Percentiles rank a stretch among this genome's conserved stretches.
Evolutionary conservation across 2,329 filamentous ascomycete genomes (phyloP).

Genomic region (Tolypocladium cylindrosporum): DNA sequence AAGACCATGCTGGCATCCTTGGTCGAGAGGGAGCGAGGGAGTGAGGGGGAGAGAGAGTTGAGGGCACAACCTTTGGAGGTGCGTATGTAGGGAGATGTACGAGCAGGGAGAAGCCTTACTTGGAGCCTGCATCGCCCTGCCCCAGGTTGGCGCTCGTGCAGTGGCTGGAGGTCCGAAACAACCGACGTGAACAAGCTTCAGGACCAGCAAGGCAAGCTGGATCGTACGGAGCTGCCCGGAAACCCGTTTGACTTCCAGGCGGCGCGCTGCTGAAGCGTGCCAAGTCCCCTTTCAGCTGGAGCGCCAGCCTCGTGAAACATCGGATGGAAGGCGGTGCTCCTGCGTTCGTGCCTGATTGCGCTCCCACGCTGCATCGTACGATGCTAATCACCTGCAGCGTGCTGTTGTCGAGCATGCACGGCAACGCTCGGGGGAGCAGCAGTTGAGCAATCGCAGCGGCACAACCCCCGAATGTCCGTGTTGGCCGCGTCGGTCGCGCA

Average conservation of each 20-base stretch:
- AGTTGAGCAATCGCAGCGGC: not conserved
- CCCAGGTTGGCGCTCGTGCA: not conserved
- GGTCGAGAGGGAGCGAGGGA: not conserved
- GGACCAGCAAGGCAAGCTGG: too few relatives aligned
- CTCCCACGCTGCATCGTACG: not conserved
- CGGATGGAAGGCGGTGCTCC: not conserved
- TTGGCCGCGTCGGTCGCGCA: not conserved
- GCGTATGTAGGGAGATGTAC: not conserved
- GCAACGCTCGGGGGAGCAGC: not conserved
- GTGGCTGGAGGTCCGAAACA: too few relatives aligned
- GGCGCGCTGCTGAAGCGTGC: not conserved
- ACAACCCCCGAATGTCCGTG: not conserved
- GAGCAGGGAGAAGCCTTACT: not conserved
- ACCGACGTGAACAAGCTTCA: too few relatives aligned
- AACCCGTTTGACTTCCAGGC: not conserved
- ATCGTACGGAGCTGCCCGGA: too few relatives aligned
- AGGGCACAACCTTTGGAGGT: not conserved
- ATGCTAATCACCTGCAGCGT: not conserved
- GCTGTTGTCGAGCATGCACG: not conserved
- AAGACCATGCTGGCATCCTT: not conserved
- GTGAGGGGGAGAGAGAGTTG: not conserved
- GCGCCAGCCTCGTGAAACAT: not conserved
- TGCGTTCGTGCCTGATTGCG: not conserved
- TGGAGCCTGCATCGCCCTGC: not conserved
- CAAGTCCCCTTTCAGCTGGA: not conserved